A percentile compares a stretch with the other conserved stretches of the same genome.
These are phyloP conservation scores for Geotrichum cucujoidarum DNA, from an alignment of 1,139 yeast species.

Conservation along the genomic window DNA sequence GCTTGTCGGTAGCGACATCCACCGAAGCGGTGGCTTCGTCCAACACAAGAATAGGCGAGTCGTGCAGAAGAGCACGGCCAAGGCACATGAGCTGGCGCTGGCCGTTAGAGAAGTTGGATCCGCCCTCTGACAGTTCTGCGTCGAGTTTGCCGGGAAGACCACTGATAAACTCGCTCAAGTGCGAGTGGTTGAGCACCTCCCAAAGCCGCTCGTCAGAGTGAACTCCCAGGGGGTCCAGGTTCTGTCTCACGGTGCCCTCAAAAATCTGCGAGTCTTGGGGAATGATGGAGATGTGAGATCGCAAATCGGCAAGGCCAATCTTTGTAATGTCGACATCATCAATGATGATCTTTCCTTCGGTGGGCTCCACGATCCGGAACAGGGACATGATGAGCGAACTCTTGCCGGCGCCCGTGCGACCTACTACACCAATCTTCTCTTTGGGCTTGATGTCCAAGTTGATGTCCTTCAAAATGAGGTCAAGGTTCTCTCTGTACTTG, in stretches of 20 bases:
- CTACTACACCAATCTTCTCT: slow-evolving; percentile 77
- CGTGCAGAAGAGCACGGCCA: slow-evolving; percentile 63
- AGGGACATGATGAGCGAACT: slow-evolving; percentile 65
- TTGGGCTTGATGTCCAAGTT: slow-evolving; percentile 48
- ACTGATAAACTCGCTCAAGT: slow-evolving; percentile 70
- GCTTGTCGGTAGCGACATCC: slow-evolving; percentile 70
- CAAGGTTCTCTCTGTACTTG: slow-evolving; percentile 52
- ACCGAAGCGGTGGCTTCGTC: slow-evolving; percentile 89
- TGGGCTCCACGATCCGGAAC: slow-evolving; percentile 69
- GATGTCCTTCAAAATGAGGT: slow-evolving; percentile 53
- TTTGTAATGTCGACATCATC: slow-evolving; percentile 55
- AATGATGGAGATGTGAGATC: slow-evolving; percentile 59
- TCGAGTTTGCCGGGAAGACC: slow-evolving; percentile 33
- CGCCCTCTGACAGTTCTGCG: slow-evolving; percentile 57
- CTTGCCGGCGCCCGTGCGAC: slow-evolving; percentile 85
- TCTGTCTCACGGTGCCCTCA: slow-evolving; percentile 59
- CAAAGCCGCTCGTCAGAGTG: slow-evolving; percentile 50
- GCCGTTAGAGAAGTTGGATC: slow-evolving; percentile 69
- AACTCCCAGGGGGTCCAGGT: slow-evolving; percentile 58
- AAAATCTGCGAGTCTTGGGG: slow-evolving; percentile 76
- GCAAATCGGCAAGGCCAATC: slow-evolving; percentile 54
- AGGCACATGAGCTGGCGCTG: slow-evolving; percentile 73
- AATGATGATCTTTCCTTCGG: slow-evolving; percentile 49
- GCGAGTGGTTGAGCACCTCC: slow-evolving; percentile 77
- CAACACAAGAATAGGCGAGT: slow-evolving; percentile 58